phyloP scores from a whole-genome alignment of 352 stramenopile species.

The Phytophthora tubulina region DNA sequence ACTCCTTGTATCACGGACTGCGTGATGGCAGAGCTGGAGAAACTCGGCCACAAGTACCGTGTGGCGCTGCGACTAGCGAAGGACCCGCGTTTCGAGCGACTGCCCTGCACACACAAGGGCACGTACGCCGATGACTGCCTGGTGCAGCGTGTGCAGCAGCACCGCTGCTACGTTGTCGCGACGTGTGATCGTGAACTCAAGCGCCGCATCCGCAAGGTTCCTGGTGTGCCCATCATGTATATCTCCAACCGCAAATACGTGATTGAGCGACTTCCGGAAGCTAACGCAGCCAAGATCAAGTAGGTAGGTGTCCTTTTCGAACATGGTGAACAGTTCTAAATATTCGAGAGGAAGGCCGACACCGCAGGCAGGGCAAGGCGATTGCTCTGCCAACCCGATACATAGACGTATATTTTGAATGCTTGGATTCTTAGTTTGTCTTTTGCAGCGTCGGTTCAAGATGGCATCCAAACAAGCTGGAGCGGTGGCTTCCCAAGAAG shows the following conservation, averaged over 20 bases:
- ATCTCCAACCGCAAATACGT: slow-evolving; percentile 99
- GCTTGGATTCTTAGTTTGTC: not conserved
- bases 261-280: slow-evolving; percentile 99
- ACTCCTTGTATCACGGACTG: slow-evolving; percentile 99
- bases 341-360: slow-evolving; percentile 26
- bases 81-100: slow-evolving; percentile 98
- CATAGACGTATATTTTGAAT: slow-evolving; percentile 48
- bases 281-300: slow-evolving; percentile 91
- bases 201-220: slow-evolving; percentile 99
- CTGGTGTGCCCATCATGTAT: slow-evolving; percentile 99
- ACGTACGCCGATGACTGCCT: slow-evolving; percentile 99
- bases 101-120: slow-evolving; percentile 98
- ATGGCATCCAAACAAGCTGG: slow-evolving; percentile 22
- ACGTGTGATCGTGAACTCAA: slow-evolving; percentile 99
- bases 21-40: slow-evolving; percentile 99
- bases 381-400: slow-evolving; percentile 15
- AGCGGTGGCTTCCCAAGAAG: not conserved
- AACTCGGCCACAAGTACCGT: slow-evolving; percentile 98
- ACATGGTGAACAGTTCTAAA: slow-evolving; percentile 28
- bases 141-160: slow-evolving; percentile 91
- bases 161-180: slow-evolving; percentile 99
- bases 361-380: slow-evolving; percentile 7
- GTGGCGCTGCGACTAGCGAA: slow-evolving; percentile 95
- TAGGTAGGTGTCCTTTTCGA: slow-evolving; percentile 41
- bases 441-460: slow-evolving; percentile 23